Percentiles rank a stretch among this genome's conserved stretches.
phyloP scores from a whole-genome alignment of 2,329 filamentous ascomycete species.

The Fusarium graminum region DNA sequence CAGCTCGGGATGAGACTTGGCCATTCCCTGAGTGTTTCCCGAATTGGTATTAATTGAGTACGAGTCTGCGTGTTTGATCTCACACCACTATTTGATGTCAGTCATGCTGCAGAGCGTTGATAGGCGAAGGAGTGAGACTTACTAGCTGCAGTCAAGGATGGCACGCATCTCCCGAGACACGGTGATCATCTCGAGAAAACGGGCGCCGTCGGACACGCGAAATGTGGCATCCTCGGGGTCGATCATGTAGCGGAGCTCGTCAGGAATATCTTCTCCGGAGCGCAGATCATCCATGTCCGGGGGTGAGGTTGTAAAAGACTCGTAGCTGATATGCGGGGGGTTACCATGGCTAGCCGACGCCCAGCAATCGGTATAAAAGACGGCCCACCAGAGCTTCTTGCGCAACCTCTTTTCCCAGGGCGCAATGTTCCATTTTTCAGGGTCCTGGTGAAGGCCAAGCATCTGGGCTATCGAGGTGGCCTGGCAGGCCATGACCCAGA shows the following conservation, averaged over 20 bases:
- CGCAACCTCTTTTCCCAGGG: constrained; percentile 59
- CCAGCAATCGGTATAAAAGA: constrained; percentile 60
- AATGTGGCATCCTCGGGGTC: constrained; percentile 52
- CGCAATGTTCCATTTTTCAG: constrained; percentile 58
- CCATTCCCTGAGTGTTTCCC: constrained; percentile 54
- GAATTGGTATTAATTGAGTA: constrained; percentile 46
- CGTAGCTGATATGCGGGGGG: constrained; percentile 58
- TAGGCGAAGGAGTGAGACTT: constrained; percentile 24
- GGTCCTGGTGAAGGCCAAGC: constrained; percentile 61
- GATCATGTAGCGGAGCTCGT: constrained; percentile 53
- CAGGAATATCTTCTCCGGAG: constrained; percentile 58
- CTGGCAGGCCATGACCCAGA: constrained; percentile 60
- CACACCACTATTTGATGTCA: constrained; percentile 27
- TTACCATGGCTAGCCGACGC: constrained; percentile 62
- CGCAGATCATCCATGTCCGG: constrained; percentile 58
- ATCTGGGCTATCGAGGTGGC: constrained; percentile 61
- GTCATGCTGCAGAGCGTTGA: background rate
- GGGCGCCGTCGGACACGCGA: constrained; percentile 53
- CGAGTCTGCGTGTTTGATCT: constrained; percentile 35
- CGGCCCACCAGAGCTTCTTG: constrained; percentile 62
- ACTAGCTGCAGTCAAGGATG: constrained; percentile 54
- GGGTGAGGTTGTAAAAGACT: constrained; percentile 57
- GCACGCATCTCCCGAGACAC: constrained; percentile 51
- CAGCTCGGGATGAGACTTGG: constrained; percentile 54
- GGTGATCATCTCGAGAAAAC: constrained; percentile 55